phyloP scores from a whole-genome alignment of 805 yeast genomes.

The Teunomyces stri region DNA sequence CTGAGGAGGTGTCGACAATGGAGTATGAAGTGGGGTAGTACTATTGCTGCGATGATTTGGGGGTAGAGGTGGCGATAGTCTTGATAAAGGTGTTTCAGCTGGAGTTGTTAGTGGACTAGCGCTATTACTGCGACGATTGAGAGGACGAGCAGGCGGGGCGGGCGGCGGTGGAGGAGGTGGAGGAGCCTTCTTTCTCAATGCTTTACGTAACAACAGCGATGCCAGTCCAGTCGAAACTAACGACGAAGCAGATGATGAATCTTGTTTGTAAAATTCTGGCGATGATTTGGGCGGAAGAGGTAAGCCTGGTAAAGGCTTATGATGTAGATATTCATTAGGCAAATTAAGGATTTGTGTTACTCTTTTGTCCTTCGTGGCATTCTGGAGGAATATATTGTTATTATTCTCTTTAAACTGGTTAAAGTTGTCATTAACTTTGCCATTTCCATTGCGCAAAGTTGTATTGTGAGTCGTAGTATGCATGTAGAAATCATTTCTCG shows the following conservation, averaged over 20 bases:
- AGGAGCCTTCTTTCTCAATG: constrained; percentile 35
- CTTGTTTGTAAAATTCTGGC: constrained; percentile 5
- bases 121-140: not conserved
- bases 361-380: not conserved
- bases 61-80: constrained; percentile 40
- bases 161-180: constrained; percentile 30
- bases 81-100: not conserved
- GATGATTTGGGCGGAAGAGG: constrained; percentile 8
- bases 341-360: constrained; percentile 26
- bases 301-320: constrained; percentile 19
- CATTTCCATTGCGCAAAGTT: not conserved
- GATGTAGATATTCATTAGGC: constrained; percentile 30
- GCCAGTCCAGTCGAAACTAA: constrained; percentile 10
- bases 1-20: not conserved
- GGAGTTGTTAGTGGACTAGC: not conserved
- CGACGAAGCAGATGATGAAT: constrained; percentile 16
- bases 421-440: not conserved
- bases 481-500: constrained; percentile 34
- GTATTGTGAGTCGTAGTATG: constrained; percentile 31
- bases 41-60: constrained; percentile 7
- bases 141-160: not conserved
- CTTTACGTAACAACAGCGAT: constrained; percentile 26
- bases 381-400: constrained; percentile 24
- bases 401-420: constrained; percentile 21
- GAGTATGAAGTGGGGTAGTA: not conserved